Conservation (phyloP, 306 rosid genomes). For the Citrullus amarus region DNA sequence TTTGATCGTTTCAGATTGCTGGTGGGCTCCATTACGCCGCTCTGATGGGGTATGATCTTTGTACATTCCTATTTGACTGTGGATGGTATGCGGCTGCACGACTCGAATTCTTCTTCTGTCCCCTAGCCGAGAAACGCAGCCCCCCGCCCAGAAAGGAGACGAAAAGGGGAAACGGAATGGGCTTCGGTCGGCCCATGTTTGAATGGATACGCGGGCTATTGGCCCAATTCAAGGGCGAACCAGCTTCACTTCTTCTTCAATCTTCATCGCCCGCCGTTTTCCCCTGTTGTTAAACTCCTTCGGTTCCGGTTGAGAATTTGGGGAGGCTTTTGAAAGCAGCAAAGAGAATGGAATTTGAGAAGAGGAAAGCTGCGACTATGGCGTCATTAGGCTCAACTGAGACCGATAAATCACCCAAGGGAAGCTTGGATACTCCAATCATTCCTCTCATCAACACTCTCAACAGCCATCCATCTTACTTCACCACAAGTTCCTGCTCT, state of each 20-base stretch:
- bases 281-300: background rate
- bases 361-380: slow-evolving; percentile 55
- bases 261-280: slow-evolving; percentile 3
- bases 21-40: slow-evolving; percentile 9
- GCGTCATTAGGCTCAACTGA: slow-evolving; percentile 44
- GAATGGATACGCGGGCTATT: background rate
- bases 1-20: slow-evolving; percentile 21
- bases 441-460: slow-evolving; percentile 60
- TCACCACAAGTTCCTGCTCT: slow-evolving; percentile 95
- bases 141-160: background rate
- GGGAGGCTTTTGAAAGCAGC: background rate
- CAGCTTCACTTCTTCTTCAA: background rate
- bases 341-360: slow-evolving; percentile 58
- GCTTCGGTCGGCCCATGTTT: background rate
- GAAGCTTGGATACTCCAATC: slow-evolving; percentile 59
- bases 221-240: background rate
- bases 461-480: slow-evolving; percentile 50
- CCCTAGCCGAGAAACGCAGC: background rate
- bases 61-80: background rate
- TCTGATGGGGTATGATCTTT: background rate
- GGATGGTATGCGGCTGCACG: background rate
- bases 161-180: background rate
- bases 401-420: slow-evolving; percentile 79
- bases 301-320: background rate
- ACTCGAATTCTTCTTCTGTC: background rate